Base-by-base conservation (phyloP, 1,284 basidiomycete species). In the Malassezia obtusa region DNA sequence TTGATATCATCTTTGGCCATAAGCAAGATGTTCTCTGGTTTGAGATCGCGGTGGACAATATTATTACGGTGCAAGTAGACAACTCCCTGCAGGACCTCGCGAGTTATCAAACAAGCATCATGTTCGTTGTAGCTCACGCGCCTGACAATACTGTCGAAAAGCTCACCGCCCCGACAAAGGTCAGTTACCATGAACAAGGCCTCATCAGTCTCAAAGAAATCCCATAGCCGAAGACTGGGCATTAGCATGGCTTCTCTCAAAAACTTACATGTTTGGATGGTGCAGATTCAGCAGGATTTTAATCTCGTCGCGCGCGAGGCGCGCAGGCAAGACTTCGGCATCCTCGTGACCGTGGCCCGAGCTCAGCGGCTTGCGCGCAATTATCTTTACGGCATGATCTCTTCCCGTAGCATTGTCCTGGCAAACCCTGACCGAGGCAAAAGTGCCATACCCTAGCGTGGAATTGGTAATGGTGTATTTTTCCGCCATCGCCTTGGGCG, bases 181-280 rank as follows among this genome's bases (percentile, higher is more conserved):
- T 74, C 71, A 8, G 66, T 74, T 21, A 73, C 65, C 50, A 74
- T 65, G 36, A 74, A 73, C 50, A 74, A 60, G 10, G 57, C 71
- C 45, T 74, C 68, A n/a, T 64, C 65, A 5, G 71, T 68, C 45
- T 73, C 70, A 56, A 63, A 72, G 19, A 73, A 50, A 43, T 74
- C 71, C 62, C 67, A 67, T 58, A 73, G 63, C 36, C 64, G 68
- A 56, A 71, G 68, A 57, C 45, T 46, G 33, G 6, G 10, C 6
- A 21, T 46, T 22, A 46, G 31, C 5, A 28, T 5, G 9, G 11
- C n/a, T 5, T 2, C 6, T 2, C 39, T 28, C 19, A 4, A 24
- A 2, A 3, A 36, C 45, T 3, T 35, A 46, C 24, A 68, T 64
- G 57, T 73, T 63, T 33, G 67, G 64, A 47, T 72, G 62, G 26